These are phyloP conservation scores for Globisporangium spiculum DNA, from an alignment of 352 stramenopile genomes.

Conservation along the genomic window DNA sequence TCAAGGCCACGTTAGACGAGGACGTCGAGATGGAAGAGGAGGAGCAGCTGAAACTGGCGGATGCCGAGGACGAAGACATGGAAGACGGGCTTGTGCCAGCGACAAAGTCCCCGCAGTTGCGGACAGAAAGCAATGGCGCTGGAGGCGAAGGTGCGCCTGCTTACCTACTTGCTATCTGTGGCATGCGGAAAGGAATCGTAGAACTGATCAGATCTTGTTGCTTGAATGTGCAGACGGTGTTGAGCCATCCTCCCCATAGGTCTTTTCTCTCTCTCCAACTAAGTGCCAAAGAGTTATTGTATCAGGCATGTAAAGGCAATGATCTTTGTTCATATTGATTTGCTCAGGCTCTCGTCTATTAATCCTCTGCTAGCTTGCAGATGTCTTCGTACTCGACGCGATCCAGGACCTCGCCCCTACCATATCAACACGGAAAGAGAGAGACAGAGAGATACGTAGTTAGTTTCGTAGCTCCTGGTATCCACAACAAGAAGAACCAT, in stretches of 20 bases:
- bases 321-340: conserved; percentile 1
- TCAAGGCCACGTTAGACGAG: conserved; percentile 77
- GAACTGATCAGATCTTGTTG: not conserved
- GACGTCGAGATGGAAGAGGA: conserved; percentile 62
- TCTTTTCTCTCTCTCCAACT: not conserved
- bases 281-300: not conserved
- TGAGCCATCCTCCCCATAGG: conserved; percentile 5
- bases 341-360: not conserved
- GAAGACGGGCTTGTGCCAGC: conserved; percentile 32
- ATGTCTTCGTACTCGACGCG: conserved; percentile 86
- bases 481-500: not conserved
- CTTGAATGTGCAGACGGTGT: conserved; percentile 12
- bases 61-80: conserved; percentile 72
- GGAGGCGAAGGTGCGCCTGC: conserved; percentile 19
- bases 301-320: not conserved
- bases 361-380: conserved; percentile 59
- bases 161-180: not conserved
- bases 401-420: conserved; percentile 61
- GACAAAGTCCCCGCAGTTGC: not conserved
- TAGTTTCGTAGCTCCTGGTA: not conserved
- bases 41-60: conserved; percentile 28
- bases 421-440: conserved; percentile 3
- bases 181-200: not conserved
- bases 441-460: not conserved
- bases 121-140: conserved; percentile 1